Base-by-base conservation (phyloP, 495 filamentous ascomycete genomes). In the Echria macrotheca region DNA sequence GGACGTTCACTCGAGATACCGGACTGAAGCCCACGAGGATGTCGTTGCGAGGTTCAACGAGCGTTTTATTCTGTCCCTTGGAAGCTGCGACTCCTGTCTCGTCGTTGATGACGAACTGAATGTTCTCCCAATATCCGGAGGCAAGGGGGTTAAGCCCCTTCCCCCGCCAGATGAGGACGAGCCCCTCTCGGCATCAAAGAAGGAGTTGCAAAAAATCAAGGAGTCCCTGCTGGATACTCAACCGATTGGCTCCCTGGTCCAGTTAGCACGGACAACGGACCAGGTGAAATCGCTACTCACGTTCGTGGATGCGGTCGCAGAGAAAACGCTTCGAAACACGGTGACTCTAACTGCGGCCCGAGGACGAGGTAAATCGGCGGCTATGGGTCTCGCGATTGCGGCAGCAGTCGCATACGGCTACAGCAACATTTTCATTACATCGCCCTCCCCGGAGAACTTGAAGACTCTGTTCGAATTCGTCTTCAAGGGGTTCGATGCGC, bases 381-480 rank as follows among this genome's bases (percentile, higher is more conserved):
- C 37, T n/a, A 75, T 97, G 54, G 94, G 94, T 60, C 80, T 99
- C 46, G 87, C 94, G 12, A 86, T 99, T 50, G 90, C 94, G 31
- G 89, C 94, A 7, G 94, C 94, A 11, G 76, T 97, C 47, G 91
- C 91, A 0, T 87, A 96, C 59, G 94, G 94, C 15, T 99, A 99
- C 62, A 95, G 88, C 70, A 99, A 99, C 64, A 94, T 99, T 58
- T 99, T 99, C 73, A 95, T 99, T 61, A 99, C 94, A 2, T 99
- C 94, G 18, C 94, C 94, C 12, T 95, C 87, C 53, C 94, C 94
- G 1, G 94, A 97, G 72, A 99, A 97, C 68, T 76, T 99, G 71
- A 97, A 97, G 70, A 97, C 94, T 0, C 72, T 97, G 17, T 99
- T 99, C 64, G 89, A 97, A 59, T 99, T 99, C 53, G 80, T 97